Evolutionary conservation across 78 protist genomes (phyloP).

Genomic region (Bodo saltans): DNA sequence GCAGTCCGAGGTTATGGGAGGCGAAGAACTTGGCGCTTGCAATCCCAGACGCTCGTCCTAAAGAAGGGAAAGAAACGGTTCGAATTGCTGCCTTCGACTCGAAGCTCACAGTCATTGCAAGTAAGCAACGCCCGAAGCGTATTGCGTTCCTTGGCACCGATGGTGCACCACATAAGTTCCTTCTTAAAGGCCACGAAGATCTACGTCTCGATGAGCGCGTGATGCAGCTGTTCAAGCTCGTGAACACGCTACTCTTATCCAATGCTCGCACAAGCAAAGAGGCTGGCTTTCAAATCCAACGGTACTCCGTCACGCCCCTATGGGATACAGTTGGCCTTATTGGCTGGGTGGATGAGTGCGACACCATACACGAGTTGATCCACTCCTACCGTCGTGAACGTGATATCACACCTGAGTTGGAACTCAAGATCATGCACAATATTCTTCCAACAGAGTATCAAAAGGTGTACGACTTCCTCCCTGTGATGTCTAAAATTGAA

Average conservation of each 20-base stretch:
- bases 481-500: constrained; percentile 49
- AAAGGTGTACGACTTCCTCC: constrained; percentile 13
- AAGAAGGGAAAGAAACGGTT: constrained; percentile 50
- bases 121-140: constrained; percentile 97
- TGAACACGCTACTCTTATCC: constrained; percentile 84
- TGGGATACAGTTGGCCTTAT: constrained; percentile 67
- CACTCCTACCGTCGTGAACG: constrained; percentile 70
- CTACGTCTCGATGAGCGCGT: constrained; percentile 92
- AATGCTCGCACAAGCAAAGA: constrained; percentile 62
- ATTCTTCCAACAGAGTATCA: background rate
- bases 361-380: constrained; percentile 87
- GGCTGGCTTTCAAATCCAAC: constrained; percentile 40
- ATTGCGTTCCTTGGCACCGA: constrained; percentile 80
- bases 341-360: constrained; percentile 86
- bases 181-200: constrained; percentile 98
- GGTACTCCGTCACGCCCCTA: constrained; percentile 83
- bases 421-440: constrained; percentile 62
- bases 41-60: constrained; percentile 84
- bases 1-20: constrained; percentile 63
- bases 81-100: constrained; percentile 77
- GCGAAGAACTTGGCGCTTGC: constrained; percentile 81
- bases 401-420: constrained; percentile 66
- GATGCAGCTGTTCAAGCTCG: constrained; percentile 95
- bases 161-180: constrained; percentile 71
- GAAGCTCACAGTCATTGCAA: constrained; percentile 77